phyloP scores from a whole-genome alignment of 345 rosid species.

The Streptanthus diversifolius region DNA sequence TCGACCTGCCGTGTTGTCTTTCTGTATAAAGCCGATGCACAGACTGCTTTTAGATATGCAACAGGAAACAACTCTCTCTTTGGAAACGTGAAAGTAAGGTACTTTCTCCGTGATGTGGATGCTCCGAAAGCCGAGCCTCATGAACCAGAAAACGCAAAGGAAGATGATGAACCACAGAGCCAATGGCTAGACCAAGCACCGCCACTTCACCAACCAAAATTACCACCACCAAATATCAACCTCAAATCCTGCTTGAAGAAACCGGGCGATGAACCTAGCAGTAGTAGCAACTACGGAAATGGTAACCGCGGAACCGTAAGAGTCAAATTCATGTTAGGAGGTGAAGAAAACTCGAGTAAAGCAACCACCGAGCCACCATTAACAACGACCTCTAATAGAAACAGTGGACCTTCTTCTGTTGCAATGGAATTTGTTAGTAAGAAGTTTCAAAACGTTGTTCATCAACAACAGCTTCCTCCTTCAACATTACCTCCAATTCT shows the following conservation, averaged over 20 bases:
- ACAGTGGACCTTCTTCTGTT: conserved; percentile 49
- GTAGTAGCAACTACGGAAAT: conserved; percentile 48
- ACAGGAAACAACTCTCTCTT: conserved; percentile 60
- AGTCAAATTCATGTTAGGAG: conserved; percentile 92
- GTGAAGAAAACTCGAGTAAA: conserved; percentile 53
- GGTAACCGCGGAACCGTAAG: conserved; percentile 49
- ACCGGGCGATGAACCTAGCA: conserved; percentile 34
- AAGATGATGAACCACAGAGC: conserved; percentile 30
- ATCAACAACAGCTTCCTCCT: conserved; percentile 39
- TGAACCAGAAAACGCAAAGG: conserved; percentile 40
- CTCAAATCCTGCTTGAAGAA: conserved; percentile 88
- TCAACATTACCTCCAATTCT: conserved; percentile 51
- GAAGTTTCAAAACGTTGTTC: conserved; percentile 70
- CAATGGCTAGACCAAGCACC: conserved; percentile 35
- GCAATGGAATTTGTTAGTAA: conserved; percentile 88
- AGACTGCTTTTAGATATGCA: conserved; percentile 77
- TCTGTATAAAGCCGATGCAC: conserved; percentile 75
- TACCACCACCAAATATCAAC: conserved; percentile 46
- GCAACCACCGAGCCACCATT: conserved; percentile 33
- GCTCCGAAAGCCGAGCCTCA: conserved; percentile 53
- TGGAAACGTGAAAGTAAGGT: conserved; percentile 70
- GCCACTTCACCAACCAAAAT: conserved; percentile 35
- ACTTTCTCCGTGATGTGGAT: conserved; percentile 63
- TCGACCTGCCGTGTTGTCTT: conserved; percentile 89
- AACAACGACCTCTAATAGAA: conserved; percentile 42